Conservation (phyloP, 352 stramenopile genomes). For the Phytophthora ramorum region DNA sequence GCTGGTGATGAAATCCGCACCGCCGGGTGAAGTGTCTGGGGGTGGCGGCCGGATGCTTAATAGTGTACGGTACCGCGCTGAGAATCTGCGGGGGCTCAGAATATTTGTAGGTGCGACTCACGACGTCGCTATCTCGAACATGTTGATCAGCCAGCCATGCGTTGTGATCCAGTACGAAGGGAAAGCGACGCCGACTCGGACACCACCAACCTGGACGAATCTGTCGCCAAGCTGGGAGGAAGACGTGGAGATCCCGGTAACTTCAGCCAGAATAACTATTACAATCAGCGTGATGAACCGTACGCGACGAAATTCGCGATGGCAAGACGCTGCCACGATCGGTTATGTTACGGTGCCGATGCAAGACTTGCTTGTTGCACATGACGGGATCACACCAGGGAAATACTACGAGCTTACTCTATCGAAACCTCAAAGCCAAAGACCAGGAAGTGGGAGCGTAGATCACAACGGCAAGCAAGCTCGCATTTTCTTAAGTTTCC, state of each 20-base stretch:
- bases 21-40: slow-evolving; percentile 7
- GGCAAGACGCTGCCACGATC: slow-evolving; percentile 37
- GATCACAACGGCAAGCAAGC: slow-evolving; percentile 1
- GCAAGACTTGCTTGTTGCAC: slow-evolving; percentile 42
- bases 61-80: slow-evolving; percentile 30
- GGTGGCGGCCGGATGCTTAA: slow-evolving; percentile 28
- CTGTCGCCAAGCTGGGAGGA: slow-evolving; percentile 70
- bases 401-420: slow-evolving; percentile 33
- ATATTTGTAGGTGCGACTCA: slow-evolving; percentile 56
- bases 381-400: slow-evolving; percentile 21
- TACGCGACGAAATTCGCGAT: slow-evolving; percentile 22
- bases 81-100: slow-evolving; percentile 46
- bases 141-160: slow-evolving; percentile 58
- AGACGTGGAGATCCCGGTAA: slow-evolving; percentile 58
- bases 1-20: slow-evolving; percentile 26
- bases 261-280: slow-evolving; percentile 45
- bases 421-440: slow-evolving; percentile 8
- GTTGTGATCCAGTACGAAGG: slow-evolving; percentile 58
- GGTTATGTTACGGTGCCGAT: slow-evolving; percentile 51
- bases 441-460: background rate
- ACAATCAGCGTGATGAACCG: slow-evolving; percentile 57
- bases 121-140: slow-evolving; percentile 44
- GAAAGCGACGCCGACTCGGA: slow-evolving; percentile 33
- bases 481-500: slow-evolving; percentile 39
- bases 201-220: slow-evolving; percentile 60